A percentile compares a stretch with the other conserved stretches of the same genome.
Evolutionary conservation across 495 filamentous ascomycete species (phyloP).

Genomic region (Podospora anserina): DNA sequence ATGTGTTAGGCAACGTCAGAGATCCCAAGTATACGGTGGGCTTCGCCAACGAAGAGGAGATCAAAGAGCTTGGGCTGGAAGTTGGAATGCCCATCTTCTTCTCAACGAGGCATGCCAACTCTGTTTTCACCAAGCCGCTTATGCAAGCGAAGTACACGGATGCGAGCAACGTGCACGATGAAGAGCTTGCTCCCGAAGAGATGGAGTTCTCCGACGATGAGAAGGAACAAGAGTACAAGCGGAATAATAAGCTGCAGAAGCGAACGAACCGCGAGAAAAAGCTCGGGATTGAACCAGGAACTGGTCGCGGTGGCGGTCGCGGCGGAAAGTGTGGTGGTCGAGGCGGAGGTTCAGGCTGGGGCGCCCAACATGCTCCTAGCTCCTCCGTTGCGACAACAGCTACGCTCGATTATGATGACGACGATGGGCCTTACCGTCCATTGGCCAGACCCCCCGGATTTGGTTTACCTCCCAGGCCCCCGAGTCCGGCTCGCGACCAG

Average conservation of each 20-base stretch:
- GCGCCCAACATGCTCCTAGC: conserved; percentile 38
- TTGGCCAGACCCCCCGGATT: conserved; percentile 60
- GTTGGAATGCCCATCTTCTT: conserved; percentile 72
- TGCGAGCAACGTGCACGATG: conserved; percentile 89
- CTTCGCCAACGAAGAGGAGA: conserved; percentile 63
- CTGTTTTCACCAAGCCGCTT: conserved; percentile 78
- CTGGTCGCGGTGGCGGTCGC: conserved; percentile 33
- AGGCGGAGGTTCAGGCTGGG: conserved; percentile 11
- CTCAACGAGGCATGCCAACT: conserved; percentile 66
- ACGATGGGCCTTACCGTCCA: conserved; percentile 66
- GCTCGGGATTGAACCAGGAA: neutral
- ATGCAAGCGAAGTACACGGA: conserved; percentile 79
- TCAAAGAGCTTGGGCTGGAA: conserved; percentile 60
- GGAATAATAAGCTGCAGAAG: conserved; percentile 58
- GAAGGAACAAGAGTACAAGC: conserved; percentile 79
- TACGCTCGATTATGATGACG: conserved; percentile 53
- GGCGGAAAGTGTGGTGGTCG: conserved; percentile 17
- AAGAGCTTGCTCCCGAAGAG: conserved; percentile 82
- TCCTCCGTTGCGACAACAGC: conserved; percentile 12
- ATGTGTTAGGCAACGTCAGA: conserved; percentile 77
- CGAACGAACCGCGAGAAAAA: conserved; percentile 27
- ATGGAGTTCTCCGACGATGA: conserved; percentile 96
- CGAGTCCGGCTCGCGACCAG: conserved; percentile 30
- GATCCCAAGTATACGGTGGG: conserved; percentile 77
- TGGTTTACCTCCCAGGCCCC: conserved; percentile 45